Evolutionary conservation across 169 alveolate species (phyloP).

Genomic region (Neospora caninum): DNA sequence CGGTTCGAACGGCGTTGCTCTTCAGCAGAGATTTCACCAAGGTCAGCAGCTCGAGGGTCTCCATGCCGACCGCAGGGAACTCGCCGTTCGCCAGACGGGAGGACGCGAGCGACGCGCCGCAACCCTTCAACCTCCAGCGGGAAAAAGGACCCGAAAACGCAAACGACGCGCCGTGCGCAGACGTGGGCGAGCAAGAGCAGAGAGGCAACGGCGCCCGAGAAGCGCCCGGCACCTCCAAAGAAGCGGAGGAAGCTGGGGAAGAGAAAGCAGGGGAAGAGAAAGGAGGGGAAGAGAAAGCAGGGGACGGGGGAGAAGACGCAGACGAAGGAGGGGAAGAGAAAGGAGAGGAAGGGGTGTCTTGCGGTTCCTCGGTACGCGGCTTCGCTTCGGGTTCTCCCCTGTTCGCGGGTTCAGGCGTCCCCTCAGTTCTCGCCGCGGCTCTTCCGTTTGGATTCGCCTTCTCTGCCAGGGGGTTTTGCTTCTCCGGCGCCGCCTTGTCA

Average conservation of each 20-base stretch:
- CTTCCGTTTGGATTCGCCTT: background rate
- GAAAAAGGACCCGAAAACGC: background rate
- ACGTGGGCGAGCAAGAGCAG: background rate
- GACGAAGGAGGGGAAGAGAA: too few species aligned
- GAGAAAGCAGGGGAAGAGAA: background rate
- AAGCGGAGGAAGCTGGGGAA: background rate
- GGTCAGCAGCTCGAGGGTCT: slow-evolving; percentile 41
- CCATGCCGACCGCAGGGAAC: slow-evolving; percentile 20
- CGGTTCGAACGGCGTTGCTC: background rate
- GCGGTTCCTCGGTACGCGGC: background rate
- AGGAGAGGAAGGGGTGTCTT: background rate
- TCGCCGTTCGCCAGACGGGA: slow-evolving; percentile 23
- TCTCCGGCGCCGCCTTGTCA: background rate
- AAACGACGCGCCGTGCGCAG: background rate
- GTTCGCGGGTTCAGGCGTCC: background rate
- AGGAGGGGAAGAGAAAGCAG: background rate
- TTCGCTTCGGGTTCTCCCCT: background rate
- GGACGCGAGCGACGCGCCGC: background rate
- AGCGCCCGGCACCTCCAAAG: background rate
- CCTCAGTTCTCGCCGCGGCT: background rate
- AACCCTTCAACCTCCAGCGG: too few species aligned
- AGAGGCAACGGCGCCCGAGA: background rate
- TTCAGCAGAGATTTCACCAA: slow-evolving; percentile 15
- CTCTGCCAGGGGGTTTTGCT: background rate
- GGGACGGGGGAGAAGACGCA: background rate